phyloP scores from a whole-genome alignment of 768 basidiomycete species.

The Trichaptum fuscoviolaceum region DNA sequence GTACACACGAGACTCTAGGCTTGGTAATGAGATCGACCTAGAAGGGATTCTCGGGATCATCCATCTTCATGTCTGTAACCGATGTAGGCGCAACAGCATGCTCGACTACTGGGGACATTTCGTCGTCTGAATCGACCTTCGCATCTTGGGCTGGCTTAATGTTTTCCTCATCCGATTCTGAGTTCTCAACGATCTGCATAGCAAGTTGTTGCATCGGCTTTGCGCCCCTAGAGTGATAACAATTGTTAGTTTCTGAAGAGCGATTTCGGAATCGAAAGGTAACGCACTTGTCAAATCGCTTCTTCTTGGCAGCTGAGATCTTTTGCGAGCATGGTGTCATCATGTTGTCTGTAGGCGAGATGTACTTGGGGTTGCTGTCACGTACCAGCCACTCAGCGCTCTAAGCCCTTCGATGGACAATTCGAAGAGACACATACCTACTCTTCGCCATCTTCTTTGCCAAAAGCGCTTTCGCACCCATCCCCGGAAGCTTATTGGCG shows the following conservation, averaged over 20 bases:
- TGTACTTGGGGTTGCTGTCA: constrained; percentile 74
- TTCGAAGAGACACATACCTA: constrained; percentile 48
- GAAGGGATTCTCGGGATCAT: constrained; percentile 60
- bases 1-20: neutral
- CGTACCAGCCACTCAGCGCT: neutral
- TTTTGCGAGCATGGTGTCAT: constrained; percentile 94
- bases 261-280: neutral
- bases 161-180: constrained; percentile 7
- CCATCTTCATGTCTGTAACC: constrained; percentile 23
- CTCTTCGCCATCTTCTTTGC: constrained; percentile 89
- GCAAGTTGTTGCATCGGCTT: constrained; percentile 62
- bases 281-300: constrained; percentile 84
- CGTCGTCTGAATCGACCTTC: constrained; percentile 1
- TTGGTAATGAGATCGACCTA: constrained; percentile 20
- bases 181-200: constrained; percentile 32
- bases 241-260: neutral
- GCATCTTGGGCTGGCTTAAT: neutral
- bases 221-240: constrained; percentile 33
- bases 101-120: neutral
- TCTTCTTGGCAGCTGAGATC: constrained; percentile 85
- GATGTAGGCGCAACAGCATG: neutral
- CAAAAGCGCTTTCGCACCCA: constrained; percentile 88
- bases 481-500: constrained; percentile 53
- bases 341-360: constrained; percentile 94
- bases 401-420: neutral